phyloP scores from a whole-genome alignment of 1,284 basidiomycete species.

The Ustilago hordei region DNA sequence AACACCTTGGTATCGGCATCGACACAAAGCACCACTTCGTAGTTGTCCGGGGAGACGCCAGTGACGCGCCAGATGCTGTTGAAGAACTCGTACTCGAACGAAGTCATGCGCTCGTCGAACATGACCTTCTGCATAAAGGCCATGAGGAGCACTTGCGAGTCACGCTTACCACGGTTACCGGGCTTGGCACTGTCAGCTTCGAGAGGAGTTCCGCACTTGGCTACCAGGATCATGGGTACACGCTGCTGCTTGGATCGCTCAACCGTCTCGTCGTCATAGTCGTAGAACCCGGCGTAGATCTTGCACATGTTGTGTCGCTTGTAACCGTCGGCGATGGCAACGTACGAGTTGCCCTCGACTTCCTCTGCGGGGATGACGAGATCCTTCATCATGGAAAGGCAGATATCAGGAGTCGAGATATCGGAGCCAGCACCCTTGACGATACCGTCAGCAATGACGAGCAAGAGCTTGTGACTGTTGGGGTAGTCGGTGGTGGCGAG shows the following conservation, averaged over 20 bases:
- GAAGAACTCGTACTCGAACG: slow-evolving; percentile 72
- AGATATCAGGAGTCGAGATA: slow-evolving; percentile 81
- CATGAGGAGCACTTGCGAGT: slow-evolving; percentile 83
- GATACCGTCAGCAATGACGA: slow-evolving; percentile 98
- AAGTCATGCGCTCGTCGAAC: slow-evolving; percentile 72
- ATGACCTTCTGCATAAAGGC: slow-evolving; percentile 72
- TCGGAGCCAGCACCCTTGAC: slow-evolving; percentile 80
- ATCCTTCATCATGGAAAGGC: slow-evolving; percentile 97
- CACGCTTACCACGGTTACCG: slow-evolving; percentile 98
- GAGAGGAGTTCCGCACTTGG: slow-evolving; percentile 79
- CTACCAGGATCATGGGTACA: slow-evolving; percentile 92
- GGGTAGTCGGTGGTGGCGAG: slow-evolving; percentile 98
- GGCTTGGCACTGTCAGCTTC: slow-evolving; percentile 91
- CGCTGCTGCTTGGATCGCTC: slow-evolving; percentile 96
- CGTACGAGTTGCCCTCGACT: slow-evolving; percentile 94
- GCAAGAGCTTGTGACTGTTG: slow-evolving; percentile 94
- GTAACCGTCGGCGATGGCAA: slow-evolving; percentile 98
- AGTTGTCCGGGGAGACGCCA: slow-evolving; percentile 71
- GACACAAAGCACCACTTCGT: slow-evolving; percentile 71
- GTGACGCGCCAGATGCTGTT: slow-evolving; percentile 72
- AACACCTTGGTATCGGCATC: slow-evolving; percentile 72
- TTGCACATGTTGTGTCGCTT: slow-evolving; percentile 99
- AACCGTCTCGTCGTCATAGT: slow-evolving; percentile 90
- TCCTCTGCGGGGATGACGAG: slow-evolving; percentile 84
- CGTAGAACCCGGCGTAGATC: slow-evolving; percentile 97